Base-by-base conservation (phyloP, 202 grass and related monocot species). In the Setaria viridis region DNA sequence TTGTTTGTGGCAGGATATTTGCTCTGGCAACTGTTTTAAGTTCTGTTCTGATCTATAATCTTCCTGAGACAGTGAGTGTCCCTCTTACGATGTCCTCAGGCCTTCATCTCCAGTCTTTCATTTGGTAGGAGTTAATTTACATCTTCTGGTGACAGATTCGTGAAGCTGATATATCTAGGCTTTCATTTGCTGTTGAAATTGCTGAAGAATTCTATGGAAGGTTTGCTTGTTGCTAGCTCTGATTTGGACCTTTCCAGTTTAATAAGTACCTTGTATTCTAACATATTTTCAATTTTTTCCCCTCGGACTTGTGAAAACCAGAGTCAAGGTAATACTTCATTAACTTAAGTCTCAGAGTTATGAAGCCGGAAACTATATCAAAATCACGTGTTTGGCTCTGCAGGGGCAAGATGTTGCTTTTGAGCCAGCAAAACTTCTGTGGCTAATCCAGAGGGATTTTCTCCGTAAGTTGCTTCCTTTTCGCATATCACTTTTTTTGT, bases 141-240 rank as follows among this genome's bases (percentile, higher is more conserved):
- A 60, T 64, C 17, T 84, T 82, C 68, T 67, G 50, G 39, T 77
- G 83, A 62, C 87, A 95, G 96, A 95, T 98, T 85, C 93, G 91
- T 54, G 93, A 99, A 86, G 90, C 91, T 80, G 93, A 99, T 87
- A 99, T 95, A 92, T 91, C 93, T 53, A 93, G 91, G 30, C 82
- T 99, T 42, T 95, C 93, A 75, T 99, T 99, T 94, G 91, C 91
- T 85, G 90, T 95, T 76, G 93, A 99, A 92, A 89, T 96, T 92
- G 93, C 91, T 80, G 90, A 96, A 85, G 91, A 99, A 88, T 99
- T 99, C 82, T 99, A 96, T 62, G 91, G 93, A 95, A 96, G 96
- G 91, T 96, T 77, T 75, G 82, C 21, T 83, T 81, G 50, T 20
- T 80, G 2, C 41, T 33, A 1, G 80, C 54, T 85, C 82, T 86